phyloP scores from a whole-genome alignment of 2,329 filamentous ascomycete genomes.

The Orbilia oligospora region DNA sequence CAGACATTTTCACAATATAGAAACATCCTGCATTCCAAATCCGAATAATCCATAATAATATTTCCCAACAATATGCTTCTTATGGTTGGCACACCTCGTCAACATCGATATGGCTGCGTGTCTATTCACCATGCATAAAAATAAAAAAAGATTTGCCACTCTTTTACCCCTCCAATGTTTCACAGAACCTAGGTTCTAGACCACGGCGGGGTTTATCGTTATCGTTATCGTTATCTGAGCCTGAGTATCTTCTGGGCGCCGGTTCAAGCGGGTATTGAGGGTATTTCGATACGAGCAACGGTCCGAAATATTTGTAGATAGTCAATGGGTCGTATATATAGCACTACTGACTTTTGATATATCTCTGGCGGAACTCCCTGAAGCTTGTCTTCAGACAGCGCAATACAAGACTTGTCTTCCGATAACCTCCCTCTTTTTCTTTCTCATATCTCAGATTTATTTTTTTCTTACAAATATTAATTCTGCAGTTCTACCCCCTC shows the following conservation, averaged over 20 bases:
- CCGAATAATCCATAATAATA: background rate
- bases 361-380: conserved; percentile 6
- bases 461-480: background rate
- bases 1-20: background rate
- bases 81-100: background rate
- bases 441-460: background rate
- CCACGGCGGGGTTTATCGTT: background rate
- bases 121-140: conserved; percentile 14
- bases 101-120: background rate
- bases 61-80: background rate
- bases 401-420: too few relatives aligned
- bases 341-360: background rate
- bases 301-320: background rate
- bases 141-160: background rate
- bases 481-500: too few relatives aligned
- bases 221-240: conserved; percentile 11
- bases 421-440: background rate
- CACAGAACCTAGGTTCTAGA: background rate
- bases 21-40: background rate
- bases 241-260: background rate
- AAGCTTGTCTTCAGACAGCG: background rate
- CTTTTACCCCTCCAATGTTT: background rate
- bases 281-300: background rate
- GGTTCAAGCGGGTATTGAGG: background rate
- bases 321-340: conserved; percentile 4